These are phyloP conservation scores for Penicillium hesseltinei DNA, from an alignment of 2,329 filamentous ascomycete genomes.

Conservation along the genomic window DNA sequence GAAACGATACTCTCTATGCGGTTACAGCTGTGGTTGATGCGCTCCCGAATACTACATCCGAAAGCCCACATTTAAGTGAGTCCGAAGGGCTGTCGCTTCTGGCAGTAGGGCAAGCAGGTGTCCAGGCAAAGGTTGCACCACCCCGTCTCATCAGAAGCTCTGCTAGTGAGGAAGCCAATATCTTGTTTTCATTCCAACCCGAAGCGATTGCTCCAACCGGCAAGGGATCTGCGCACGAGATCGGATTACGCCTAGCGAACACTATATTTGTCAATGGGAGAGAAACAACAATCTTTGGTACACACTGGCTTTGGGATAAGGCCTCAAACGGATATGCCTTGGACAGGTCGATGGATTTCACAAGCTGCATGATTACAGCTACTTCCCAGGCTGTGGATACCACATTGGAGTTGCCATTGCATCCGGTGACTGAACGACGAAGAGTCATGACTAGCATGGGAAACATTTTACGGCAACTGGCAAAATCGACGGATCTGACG, in stretches of 20 bases:
- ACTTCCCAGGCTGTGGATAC: conserved; percentile 15
- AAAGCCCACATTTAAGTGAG: conserved; percentile 14
- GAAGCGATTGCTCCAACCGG: background rate
- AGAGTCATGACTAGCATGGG: conserved; percentile 44
- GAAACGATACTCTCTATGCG: conserved; percentile 23
- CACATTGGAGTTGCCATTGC: conserved; percentile 33
- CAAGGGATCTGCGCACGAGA: conserved; percentile 24
- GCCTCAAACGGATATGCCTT: conserved; percentile 23
- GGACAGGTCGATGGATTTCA: conserved; percentile 30
- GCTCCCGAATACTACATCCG: conserved; percentile 25
- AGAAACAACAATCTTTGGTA: conserved; percentile 40
- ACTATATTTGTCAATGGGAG: conserved; percentile 44
- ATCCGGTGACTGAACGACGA: conserved; percentile 38
- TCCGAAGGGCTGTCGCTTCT: conserved; percentile 39
- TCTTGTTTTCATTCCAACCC: conserved; percentile 30
- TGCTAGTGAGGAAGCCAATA: conserved; percentile 32
- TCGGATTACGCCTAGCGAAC: conserved; percentile 43
- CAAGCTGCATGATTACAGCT: conserved; percentile 31
- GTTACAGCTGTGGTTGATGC: conserved; percentile 40
- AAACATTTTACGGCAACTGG: conserved; percentile 43
- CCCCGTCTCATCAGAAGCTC: conserved; percentile 30
- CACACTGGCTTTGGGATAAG: conserved; percentile 34
- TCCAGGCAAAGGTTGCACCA: conserved; percentile 32
- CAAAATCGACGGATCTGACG: conserved; percentile 30
- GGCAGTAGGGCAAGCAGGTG: conserved; percentile 22